A percentile compares a stretch with the other conserved stretches of the same genome.
These are phyloP conservation scores for Nakazawaea wyomingensis DNA, from an alignment of 805 yeast species.

Conservation along the genomic window DNA sequence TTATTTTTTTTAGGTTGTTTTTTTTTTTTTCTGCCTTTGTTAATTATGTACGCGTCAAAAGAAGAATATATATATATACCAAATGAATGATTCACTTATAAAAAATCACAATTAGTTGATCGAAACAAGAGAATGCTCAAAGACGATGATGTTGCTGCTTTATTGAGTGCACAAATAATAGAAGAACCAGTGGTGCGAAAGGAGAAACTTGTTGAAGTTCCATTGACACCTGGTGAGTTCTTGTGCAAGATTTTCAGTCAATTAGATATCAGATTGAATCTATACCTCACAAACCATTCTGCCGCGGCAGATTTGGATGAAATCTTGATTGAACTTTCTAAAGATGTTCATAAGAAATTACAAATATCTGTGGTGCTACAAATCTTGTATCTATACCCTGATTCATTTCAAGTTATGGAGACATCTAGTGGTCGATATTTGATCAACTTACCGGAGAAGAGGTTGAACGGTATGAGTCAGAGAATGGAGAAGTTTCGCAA, in stretches of 20 bases:
- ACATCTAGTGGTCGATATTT: conserved; percentile 9
- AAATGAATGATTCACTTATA: too few species aligned
- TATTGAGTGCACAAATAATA: neutral
- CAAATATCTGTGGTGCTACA: conserved; percentile 5
- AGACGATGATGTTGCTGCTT: neutral
- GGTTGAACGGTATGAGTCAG: conserved; percentile 2
- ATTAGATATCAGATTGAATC: conserved; percentile 5
- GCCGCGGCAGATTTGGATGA: conserved; percentile 9
- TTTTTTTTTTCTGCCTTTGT: neutral
- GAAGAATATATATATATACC: neutral
- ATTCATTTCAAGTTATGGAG: conserved; percentile 5
- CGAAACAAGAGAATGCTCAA: too few species aligned
- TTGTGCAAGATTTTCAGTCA: conserved; percentile 2
- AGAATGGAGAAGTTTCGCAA: conserved; percentile 2
- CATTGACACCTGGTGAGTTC: neutral
- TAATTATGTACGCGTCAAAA: neutral
- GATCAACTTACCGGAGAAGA: conserved; percentile 1
- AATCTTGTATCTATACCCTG: conserved; percentile 9
- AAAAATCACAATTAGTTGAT: too few species aligned
- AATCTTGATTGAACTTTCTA: conserved; percentile 2
- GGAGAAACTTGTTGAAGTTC: neutral
- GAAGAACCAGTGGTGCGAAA: neutral
- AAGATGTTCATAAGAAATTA: neutral
- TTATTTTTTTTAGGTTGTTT: neutral
- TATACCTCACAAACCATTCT: conserved; percentile 9